Base-by-base conservation (phyloP, 306 rosid genomes). In the Prunus davidiana region DNA sequence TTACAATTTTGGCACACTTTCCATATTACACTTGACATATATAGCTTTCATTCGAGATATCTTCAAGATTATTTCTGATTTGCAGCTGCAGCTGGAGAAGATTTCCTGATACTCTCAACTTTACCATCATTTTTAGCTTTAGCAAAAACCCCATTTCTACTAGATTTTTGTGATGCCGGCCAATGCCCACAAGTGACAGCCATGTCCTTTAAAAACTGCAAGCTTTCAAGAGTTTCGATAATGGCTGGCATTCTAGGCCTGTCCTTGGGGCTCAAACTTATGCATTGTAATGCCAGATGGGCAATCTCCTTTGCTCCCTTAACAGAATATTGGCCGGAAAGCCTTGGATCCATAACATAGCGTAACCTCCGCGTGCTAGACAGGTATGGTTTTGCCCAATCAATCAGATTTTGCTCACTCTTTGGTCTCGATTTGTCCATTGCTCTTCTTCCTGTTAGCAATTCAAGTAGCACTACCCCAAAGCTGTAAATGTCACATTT, bases 401-500 rank as follows among this genome's bases (percentile, higher is more conserved):
- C 99, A 61, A 91, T 95, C 5, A 96, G 90, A 82, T 80, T 92
- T 79, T 91, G 99, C 77, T 92, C 97, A 4, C 84, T 76, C 78
- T 92, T 96, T 78, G 90, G 88, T 74, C 91, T 87, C 60, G 88
- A 72, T 77, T 91, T 91, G 5, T 96, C 98, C 81, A 80, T 84
- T 71, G 97, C 93, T 79, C 99, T 89, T 74, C 96, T 87, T 76
- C 98, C 98, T 1, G 97, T 91, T 0, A 92, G 88, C 27, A 91
- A 76, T 83, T 96, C 98, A 55, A 96, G 88, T 30, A 96, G 89
- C 61, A 92, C 98, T 45, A 92, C 97, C 15, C 97, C 98, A 5
- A 92, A 96, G 75, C 97, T 96, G 16, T 96, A 92, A 19, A 92
- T 87, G 27, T 96, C 97, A 27, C 99, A 92, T 68, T 86, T 96